Evolutionary conservation across 495 filamentous ascomycete genomes (phyloP), one percentile per base, ranked within the genome.

Genomic region (Aspergillus avenaceus): DNA sequence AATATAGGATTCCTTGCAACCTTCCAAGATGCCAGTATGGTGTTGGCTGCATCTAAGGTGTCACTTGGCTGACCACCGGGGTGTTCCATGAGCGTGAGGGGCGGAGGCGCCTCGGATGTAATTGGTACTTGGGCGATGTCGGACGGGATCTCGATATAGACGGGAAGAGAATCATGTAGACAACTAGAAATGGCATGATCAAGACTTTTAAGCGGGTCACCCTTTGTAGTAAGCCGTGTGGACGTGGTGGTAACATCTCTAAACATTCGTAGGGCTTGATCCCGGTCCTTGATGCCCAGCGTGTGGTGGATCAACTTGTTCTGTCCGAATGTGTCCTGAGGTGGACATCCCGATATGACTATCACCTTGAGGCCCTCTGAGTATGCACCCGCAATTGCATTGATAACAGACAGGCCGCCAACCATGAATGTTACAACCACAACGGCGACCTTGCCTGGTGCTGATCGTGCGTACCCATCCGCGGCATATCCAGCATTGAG

Each of bases 401-500:
- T 87, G 38, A 89, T 60, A 29, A 83, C 79, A 0, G 83, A 86
- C 1, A 90, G 73, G 56, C 89, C 85, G 19, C 87, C 87, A 18
- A 89, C 85, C 26, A 86, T 86, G 48, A 85, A 90, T 0, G 87
- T 88, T 28, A 87, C 90, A 22, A 89, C 60, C 29, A 91, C 64
- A 2, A 87, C 86, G 7, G 73, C 72, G 23, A 89, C 80, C 12
- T 83, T 83, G 45, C 82, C 82, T 0, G 28, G 34, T 0, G 42
- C 42, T 31, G 84, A 68, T 25, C 87, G 73, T 21, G 87, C 84
- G 58, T 90, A 90, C 6, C 85, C 87, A 65, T 91, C 87, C 11
- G 86, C 82, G 1, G 87, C 87, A 54, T 90, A 91, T 14, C 81
- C 85, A 12, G 86, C 84, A 58, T 90, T 90, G 25, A 91, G 74